Conservation (phyloP, 2,329 filamentous ascomycete genomes). For the Dendryphion nanum region DNA sequence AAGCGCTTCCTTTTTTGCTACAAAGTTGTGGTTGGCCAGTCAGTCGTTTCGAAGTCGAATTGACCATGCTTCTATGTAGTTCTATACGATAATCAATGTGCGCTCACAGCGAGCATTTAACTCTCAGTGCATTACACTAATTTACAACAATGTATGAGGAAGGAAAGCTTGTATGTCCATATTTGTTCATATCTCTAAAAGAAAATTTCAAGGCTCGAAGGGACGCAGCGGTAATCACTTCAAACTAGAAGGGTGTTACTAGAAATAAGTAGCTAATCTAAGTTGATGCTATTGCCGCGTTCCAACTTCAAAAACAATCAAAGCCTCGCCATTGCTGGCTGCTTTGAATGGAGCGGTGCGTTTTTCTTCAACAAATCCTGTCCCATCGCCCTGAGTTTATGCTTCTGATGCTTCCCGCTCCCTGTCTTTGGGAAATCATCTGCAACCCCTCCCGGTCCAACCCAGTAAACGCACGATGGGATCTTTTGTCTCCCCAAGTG, state of each 20-base stretch:
- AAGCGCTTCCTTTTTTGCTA: too few species aligned
- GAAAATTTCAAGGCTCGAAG: not conserved
- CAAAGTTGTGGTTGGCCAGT: too few species aligned
- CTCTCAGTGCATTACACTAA: too few species aligned
- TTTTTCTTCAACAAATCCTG: not conserved
- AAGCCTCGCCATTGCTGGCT: not conserved
- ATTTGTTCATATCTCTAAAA: not conserved
- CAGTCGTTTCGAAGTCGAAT: too few species aligned
- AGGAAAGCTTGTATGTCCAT: too few species aligned
- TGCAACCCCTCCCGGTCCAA: not conserved
- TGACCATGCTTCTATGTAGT: too few species aligned
- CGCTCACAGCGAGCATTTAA: too few species aligned
- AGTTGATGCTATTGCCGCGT: not conserved
- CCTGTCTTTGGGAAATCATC: not conserved
- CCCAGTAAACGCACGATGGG: slow-evolving; percentile 1
- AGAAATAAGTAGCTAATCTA: not conserved
- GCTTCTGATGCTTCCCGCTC: not conserved
- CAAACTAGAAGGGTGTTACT: too few species aligned
- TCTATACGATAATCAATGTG: too few species aligned
- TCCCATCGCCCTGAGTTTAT: not conserved
- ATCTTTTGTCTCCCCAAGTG: not conserved
- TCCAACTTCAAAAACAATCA: not conserved
- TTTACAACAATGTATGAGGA: too few species aligned
- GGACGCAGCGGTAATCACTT: too few species aligned
- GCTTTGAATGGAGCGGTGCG: too few species aligned